phyloP scores from a whole-genome alignment of 176 grass and related monocot genomes.

The Stipa capillata region DNA sequence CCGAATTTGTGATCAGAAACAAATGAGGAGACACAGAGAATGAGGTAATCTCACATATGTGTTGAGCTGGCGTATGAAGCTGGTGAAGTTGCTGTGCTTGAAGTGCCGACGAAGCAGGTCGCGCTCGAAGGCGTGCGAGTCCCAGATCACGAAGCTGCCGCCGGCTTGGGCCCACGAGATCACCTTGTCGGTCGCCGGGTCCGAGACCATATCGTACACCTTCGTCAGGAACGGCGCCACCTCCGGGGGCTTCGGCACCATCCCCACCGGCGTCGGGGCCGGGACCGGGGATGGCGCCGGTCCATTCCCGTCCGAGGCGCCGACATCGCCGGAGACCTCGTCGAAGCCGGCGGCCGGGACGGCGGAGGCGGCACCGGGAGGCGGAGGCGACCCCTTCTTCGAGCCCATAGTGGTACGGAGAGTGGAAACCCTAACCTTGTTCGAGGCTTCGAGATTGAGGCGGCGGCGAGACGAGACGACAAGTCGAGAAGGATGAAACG shows the following conservation, averaged over 20 bases:
- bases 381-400: conserved; percentile 30
- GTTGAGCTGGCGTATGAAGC: conserved; percentile 90
- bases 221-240: conserved; percentile 74
- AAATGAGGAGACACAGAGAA: background rate
- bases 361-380: background rate
- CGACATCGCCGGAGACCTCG: background rate
- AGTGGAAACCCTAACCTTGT: background rate
- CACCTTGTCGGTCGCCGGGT: conserved; percentile 39
- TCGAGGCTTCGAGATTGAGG: conserved; percentile 10
- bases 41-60: conserved; percentile 61
- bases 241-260: conserved; percentile 35
- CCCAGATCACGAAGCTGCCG: conserved; percentile 59
- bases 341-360: background rate
- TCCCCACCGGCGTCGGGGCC: background rate
- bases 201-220: conserved; percentile 76
- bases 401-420: conserved; percentile 17
- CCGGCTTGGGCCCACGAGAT: conserved; percentile 59
- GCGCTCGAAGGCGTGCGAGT: conserved; percentile 65
- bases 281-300: too few relatives aligned
- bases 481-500: background rate
- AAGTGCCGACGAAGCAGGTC: conserved; percentile 59
- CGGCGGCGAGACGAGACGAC: background rate
- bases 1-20: background rate
- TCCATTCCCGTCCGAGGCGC: background rate
- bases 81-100: conserved; percentile 86